These are phyloP conservation scores for Lachnellula hyalina DNA, from an alignment of 2,329 filamentous ascomycete genomes.

Conservation along the genomic window DNA sequence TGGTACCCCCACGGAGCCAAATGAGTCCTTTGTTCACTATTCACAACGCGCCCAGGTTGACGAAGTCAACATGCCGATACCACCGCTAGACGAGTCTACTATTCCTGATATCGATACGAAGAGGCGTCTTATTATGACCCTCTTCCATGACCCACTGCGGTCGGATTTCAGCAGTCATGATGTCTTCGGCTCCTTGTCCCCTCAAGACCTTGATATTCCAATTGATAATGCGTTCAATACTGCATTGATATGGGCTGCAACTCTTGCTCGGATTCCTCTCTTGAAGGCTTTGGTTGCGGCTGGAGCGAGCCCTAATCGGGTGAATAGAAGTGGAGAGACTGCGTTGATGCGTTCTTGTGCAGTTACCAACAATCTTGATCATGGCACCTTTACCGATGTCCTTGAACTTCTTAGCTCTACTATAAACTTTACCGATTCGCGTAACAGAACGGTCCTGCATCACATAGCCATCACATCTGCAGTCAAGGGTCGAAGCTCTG, in stretches of 20 bases:
- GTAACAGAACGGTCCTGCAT: constrained; percentile 86
- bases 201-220: constrained; percentile 82
- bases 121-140: constrained; percentile 71
- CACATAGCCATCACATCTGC: constrained; percentile 95
- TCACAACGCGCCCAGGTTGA: constrained; percentile 39
- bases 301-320: constrained; percentile 80
- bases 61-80: constrained; percentile 54
- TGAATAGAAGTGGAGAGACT: constrained; percentile 87
- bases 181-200: constrained; percentile 68
- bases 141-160: constrained; percentile 71
- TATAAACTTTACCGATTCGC: constrained; percentile 84
- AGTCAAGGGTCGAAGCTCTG: constrained; percentile 85
- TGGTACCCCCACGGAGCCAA: constrained; percentile 69
- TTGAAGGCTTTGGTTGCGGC: constrained; percentile 75
- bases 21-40: constrained; percentile 69
- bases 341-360: constrained; percentile 88
- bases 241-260: constrained; percentile 93
- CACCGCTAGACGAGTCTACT: constrained; percentile 57
- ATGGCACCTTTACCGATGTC: constrained; percentile 82
- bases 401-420: constrained; percentile 84
- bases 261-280: constrained; percentile 77
- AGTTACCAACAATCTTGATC: constrained; percentile 91
- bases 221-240: constrained; percentile 87
- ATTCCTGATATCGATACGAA: constrained; percentile 70
- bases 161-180: constrained; percentile 71